A percentile compares a stretch with the other conserved stretches of the same genome.
phyloP scores from a whole-genome alignment of 225 moss, liverwort and hornwort species.

The Marchantia paleacea region DNA sequence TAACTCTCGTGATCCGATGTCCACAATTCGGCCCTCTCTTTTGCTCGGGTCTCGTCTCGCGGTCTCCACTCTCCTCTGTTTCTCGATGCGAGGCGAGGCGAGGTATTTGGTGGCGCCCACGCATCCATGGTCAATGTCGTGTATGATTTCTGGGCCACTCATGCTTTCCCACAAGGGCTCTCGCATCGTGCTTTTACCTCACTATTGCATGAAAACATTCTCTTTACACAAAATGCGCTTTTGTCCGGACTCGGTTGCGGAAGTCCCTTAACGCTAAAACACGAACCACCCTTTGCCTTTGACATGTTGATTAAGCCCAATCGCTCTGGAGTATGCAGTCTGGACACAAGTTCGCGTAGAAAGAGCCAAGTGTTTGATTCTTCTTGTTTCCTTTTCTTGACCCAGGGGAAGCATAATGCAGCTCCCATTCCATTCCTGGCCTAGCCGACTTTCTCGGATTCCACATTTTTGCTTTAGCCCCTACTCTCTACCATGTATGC shows the following conservation, averaged over 20 bases:
- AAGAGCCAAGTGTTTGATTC: background rate
- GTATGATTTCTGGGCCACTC: constrained; percentile 1
- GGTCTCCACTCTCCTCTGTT: no score
- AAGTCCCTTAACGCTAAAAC: background rate
- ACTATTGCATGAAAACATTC: constrained; percentile 2
- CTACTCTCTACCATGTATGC: background rate
- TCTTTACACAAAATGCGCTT: constrained; percentile 1
- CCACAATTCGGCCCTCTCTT: background rate
- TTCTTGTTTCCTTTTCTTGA: background rate
- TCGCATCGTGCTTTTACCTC: background rate
- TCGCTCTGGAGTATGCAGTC: no score
- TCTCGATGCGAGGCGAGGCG: background rate
- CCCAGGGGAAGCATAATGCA: background rate
- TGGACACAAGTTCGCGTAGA: no score
- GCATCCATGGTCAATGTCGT: background rate
- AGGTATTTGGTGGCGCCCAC: background rate
- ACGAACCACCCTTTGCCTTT: no score
- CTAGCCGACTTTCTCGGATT: background rate
- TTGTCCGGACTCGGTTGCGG: constrained; percentile 1
- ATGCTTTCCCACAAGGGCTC: background rate
- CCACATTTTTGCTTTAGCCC: background rate
- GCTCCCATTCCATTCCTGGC: background rate
- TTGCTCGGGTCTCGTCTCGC: background rate
- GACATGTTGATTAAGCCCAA: no score
- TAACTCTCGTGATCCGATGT: background rate